Evolutionary conservation across 495 filamentous ascomycete genomes (phyloP), one percentile per base, ranked within the genome.

Genomic region (Apiosordaria backusii): DNA sequence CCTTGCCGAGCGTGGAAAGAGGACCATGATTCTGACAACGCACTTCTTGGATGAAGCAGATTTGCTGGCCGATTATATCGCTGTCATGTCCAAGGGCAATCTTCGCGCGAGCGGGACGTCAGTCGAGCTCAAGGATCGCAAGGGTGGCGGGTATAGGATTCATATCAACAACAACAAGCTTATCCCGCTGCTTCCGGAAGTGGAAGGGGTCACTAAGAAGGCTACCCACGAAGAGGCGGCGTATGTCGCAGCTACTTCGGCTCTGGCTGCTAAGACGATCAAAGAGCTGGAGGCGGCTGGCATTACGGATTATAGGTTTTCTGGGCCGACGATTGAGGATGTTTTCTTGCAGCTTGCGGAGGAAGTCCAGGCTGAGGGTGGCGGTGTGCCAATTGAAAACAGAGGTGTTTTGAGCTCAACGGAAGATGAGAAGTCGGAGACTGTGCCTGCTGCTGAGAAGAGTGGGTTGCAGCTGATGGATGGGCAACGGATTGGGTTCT

Each of bases 271-370:
- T 0, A 71, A 79, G 9, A 84, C 94, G n/a, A 86, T 97, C 63
- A 81, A 81, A 57, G 73, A 76, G 25, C 80, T 96, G 1, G 90
- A 96, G 73, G 70, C 75, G 0, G 79, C 80, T 1, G 85, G 84
- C 0, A 82, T 91, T 50, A 78, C 79, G 1, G 88, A 93, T 35
- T 93, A 92, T 73, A 86, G 89, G 58, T 87, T 95, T 52, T 88
- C 86, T 27, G 92, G 92, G 0, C 92, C 92, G 3, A 94, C 90
- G 0, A 93, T 97, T 65, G 91, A 93, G 72, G 90, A 93, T 70
- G 90, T 95, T 0, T 97, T 97, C 75, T 77, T 96, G 64, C 90
- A 90, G 65, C 83, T 96, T 35, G 92, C 91, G 1, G 89, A 90
- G 63, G 90, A 94, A 72, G 78, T 85, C 62, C 73, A 74, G 57